These are phyloP conservation scores for Daldinia vernicosa DNA, from an alignment of 495 filamentous ascomycete species.

Conservation along the genomic window DNA sequence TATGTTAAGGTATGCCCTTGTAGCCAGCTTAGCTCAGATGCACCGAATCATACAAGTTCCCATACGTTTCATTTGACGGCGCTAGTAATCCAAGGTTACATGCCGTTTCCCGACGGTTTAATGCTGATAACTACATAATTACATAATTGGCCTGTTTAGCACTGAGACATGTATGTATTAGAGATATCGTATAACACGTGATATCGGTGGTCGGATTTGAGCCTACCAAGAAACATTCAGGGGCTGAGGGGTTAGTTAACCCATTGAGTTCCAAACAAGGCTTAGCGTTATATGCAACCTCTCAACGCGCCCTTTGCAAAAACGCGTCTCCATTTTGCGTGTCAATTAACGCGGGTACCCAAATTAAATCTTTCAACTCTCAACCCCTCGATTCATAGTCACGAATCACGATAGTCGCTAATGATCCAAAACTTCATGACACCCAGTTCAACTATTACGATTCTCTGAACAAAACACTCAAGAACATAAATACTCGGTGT, in stretches of 20 bases:
- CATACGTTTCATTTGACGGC: slow-evolving; percentile 8
- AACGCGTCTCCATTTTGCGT: slow-evolving; percentile 39
- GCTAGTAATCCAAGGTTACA: slow-evolving; percentile 33
- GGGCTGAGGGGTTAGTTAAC: too few relatives aligned
- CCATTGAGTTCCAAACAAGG: neutral
- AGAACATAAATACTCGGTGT: slow-evolving; percentile 15
- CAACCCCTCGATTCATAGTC: slow-evolving; percentile 32
- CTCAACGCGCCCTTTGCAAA: slow-evolving; percentile 41
- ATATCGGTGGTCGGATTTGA: slow-evolving; percentile 10
- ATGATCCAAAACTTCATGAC: neutral
- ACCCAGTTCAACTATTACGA: neutral
- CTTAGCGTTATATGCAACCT: slow-evolving; percentile 41
- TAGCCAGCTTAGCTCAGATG: slow-evolving; percentile 21
- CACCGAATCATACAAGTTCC: slow-evolving; percentile 6
- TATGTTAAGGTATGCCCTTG: neutral
- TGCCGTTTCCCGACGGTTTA: slow-evolving; percentile 20
- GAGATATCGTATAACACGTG: slow-evolving; percentile 18
- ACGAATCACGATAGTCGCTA: slow-evolving; percentile 8
- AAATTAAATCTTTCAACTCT: slow-evolving; percentile 32
- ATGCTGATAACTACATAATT: slow-evolving; percentile 6
- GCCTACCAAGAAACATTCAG: slow-evolving; percentile 11
- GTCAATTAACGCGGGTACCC: slow-evolving; percentile 34
- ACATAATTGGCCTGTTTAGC: neutral
- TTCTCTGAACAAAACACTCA: neutral
- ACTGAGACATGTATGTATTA: neutral